phyloP scores from a whole-genome alignment of 495 filamentous ascomycete genomes.

The Penicillium longicatenatum region DNA sequence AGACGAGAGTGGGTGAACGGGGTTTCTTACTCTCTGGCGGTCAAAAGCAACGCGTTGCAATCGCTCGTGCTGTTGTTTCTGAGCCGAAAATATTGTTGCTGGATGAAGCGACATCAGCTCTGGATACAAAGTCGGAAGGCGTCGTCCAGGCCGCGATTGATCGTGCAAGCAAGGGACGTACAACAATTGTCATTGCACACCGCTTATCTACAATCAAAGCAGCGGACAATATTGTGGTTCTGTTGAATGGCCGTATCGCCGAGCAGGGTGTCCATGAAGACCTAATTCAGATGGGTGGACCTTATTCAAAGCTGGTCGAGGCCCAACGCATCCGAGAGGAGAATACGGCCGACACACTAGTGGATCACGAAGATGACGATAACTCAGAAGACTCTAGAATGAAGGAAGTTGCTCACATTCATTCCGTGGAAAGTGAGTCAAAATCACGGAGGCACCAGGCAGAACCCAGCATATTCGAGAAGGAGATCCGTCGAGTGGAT shows the following conservation, averaged over 20 bases:
- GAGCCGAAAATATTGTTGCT: constrained; percentile 78
- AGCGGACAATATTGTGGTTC: constrained; percentile 45
- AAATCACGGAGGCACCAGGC: neutral
- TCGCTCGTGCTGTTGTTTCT: constrained; percentile 76
- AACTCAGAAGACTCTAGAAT: constrained; percentile 15
- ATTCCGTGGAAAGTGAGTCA: neutral
- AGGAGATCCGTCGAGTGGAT: neutral
- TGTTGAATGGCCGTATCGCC: constrained; percentile 50
- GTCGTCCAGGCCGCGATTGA: constrained; percentile 51
- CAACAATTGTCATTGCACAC: constrained; percentile 57
- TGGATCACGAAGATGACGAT: constrained; percentile 33
- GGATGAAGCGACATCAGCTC: constrained; percentile 53
- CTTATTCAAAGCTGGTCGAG: constrained; percentile 47
- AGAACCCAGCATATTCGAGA: neutral
- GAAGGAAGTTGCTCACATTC: neutral
- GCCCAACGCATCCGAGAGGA: constrained; percentile 29
- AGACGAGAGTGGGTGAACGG: constrained; percentile 37
- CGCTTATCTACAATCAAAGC: constrained; percentile 32
- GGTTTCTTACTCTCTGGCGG: constrained; percentile 41
- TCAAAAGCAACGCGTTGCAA: constrained; percentile 63
- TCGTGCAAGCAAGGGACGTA: constrained; percentile 38
- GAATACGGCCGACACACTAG: constrained; percentile 11
- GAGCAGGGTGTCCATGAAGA: constrained; percentile 54
- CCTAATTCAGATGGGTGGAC: constrained; percentile 38
- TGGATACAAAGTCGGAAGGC: constrained; percentile 51